phyloP scores from a whole-genome alignment of 345 rosid species.

The Moricandia arvensis region DNA sequence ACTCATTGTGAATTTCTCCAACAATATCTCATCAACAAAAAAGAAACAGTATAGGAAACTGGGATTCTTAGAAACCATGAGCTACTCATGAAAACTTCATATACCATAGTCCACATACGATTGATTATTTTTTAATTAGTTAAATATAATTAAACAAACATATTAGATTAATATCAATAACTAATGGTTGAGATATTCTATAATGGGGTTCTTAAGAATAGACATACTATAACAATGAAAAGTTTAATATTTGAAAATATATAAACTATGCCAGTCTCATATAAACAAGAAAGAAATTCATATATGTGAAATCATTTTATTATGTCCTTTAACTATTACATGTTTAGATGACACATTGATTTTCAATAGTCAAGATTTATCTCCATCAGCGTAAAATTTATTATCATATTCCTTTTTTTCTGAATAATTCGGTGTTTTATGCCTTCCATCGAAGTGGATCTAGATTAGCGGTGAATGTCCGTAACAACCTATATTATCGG shows the following conservation, averaged over 20 bases:
- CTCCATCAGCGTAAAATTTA: not conserved
- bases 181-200: not conserved
- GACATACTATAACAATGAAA: too few species aligned
- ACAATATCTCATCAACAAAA: not conserved
- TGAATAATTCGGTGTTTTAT: too few species aligned
- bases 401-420: too few species aligned
- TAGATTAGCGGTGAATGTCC: too few species aligned
- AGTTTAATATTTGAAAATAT: not conserved
- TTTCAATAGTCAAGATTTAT: not conserved
- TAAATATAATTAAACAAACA: not conserved
- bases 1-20: not conserved
- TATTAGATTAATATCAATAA: not conserved
- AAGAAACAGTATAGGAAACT: too few species aligned
- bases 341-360: not conserved
- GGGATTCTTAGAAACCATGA: not conserved
- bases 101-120: not conserved
- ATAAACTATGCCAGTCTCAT: not conserved
- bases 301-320: not conserved
- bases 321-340: not conserved
- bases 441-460: too few species aligned
- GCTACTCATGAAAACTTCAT: not conserved
- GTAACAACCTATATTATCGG: too few species aligned
- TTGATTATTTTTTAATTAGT: not conserved
- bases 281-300: not conserved
- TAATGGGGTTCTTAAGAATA: not conserved